phyloP scores from a whole-genome alignment of 139 green algal genomes.

The Picochlorum sp. region DNA sequence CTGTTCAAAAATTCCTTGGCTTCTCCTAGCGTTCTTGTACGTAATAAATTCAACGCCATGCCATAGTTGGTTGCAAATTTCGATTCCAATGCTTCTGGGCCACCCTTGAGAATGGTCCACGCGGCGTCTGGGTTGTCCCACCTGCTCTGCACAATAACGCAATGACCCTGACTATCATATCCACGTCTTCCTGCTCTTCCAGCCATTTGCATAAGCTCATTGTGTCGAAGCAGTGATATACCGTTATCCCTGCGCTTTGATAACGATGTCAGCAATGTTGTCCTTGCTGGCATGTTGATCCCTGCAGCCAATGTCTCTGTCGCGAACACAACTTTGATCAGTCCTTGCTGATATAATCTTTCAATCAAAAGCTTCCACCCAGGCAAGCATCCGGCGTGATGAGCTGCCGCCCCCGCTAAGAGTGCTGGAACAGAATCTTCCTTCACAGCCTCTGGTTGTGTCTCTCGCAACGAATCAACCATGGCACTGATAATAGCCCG shows the following conservation, averaged over 20 bases:
- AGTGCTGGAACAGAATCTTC: conserved; percentile 53
- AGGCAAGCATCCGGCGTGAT: conserved; percentile 89
- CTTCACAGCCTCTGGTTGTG: conserved; percentile 70
- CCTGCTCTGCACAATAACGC: conserved; percentile 57
- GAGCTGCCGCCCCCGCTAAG: conserved; percentile 59
- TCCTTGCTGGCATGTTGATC: conserved; percentile 97
- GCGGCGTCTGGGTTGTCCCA: conserved; percentile 69
- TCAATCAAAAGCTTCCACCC: conserved; percentile 90
- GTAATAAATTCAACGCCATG: conserved; percentile 83
- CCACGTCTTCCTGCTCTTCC: conserved; percentile 71
- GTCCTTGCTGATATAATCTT: conserved; percentile 71
- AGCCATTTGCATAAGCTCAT: conserved; percentile 79
- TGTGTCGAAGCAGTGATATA: conserved; percentile 58
- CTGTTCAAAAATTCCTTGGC: conserved; percentile 59
- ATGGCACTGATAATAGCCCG: conserved; percentile 40
- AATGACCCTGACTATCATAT: conserved; percentile 69
- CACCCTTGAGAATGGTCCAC: conserved; percentile 53
- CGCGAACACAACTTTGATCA: conserved; percentile 85
- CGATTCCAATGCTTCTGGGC: conserved; percentile 62
- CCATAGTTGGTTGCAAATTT: conserved; percentile 67
- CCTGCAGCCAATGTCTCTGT: conserved; percentile 95
- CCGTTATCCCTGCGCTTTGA: conserved; percentile 47
- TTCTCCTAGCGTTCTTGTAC: conserved; percentile 55
- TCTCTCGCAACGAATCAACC: conserved; percentile 40
- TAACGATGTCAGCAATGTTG: conserved; percentile 71